phyloP scores from a whole-genome alignment of 2,329 filamentous ascomycete species.

The Ceratocystis albifundus region DNA sequence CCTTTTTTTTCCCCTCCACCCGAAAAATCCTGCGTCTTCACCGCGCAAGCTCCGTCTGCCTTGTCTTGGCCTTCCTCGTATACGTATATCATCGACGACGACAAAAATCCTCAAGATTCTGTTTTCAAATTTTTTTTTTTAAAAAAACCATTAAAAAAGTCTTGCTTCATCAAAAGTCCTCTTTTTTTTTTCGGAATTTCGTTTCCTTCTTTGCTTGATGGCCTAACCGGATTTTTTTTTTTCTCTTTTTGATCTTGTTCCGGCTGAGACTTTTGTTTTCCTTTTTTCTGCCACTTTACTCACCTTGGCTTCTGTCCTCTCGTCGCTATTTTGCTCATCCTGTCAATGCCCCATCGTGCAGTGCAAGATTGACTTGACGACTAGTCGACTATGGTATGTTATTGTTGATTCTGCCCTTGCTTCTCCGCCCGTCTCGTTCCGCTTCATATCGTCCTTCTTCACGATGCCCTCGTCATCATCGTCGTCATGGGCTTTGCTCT shows the following conservation, averaged over 20 bases:
- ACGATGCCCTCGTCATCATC: background rate
- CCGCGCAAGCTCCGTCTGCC: background rate
- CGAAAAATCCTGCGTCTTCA: background rate
- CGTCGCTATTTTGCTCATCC: background rate
- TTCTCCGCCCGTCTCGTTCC: background rate
- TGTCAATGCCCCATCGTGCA: constrained; percentile 8
- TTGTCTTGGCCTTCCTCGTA: background rate
- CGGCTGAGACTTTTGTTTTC: constrained; percentile 32
- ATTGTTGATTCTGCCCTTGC: background rate
- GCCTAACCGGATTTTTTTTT: constrained; percentile 1
- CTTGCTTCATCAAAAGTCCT: background rate
- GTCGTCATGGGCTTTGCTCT: background rate
- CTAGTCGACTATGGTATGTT: constrained; percentile 1
- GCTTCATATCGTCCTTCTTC: background rate
- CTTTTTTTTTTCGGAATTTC: background rate
- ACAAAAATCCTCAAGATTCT: background rate
- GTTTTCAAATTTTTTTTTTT: constrained; percentile 3
- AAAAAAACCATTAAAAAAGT: background rate
- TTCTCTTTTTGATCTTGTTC: background rate
- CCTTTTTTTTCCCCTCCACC: background rate
- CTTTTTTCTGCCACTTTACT: constrained; percentile 26
- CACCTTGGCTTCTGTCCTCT: background rate
- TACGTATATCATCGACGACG: background rate
- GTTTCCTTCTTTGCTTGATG: background rate
- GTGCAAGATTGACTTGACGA: constrained; percentile 6